Base-by-base conservation (phyloP, 768 basidiomycete genomes). In the Amanita jacksonii region DNA sequence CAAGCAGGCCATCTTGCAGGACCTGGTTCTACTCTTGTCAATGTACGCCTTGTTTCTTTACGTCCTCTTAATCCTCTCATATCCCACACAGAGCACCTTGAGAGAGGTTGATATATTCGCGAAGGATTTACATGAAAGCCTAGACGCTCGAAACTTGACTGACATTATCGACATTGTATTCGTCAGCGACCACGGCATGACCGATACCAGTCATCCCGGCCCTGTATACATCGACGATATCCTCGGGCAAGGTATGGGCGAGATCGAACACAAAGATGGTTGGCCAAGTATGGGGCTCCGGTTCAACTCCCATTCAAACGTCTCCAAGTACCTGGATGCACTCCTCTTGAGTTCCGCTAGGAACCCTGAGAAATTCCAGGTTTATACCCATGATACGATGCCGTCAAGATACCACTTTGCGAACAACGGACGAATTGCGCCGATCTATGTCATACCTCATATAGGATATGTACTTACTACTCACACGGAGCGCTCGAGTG, bases 111-210 rank as follows among this genome's bases (percentile, higher is more conserved):
- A 96, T 54, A 54, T 56, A 13, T 92, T 94, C 52, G 82, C 87
- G 3, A 75, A 70, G 45, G 67, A 81, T 44, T 63, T 96, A 8
- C 79, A 85, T 42, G 62, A 65, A 10, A 71, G 74, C 1, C 64
- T 96, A 27, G 67, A 68, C 37, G 67, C 68, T 3, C 77, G 92
- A 5, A 89, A 92, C 54, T 70, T 94, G 19, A 79, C 77, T 1
- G 74, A 84, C 36, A 85, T 93, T 15, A 81, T 91, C 9, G 88
- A 96, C 57, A 70, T 94, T 24, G 73, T 94, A 18, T 91, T 93
- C 52, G 90, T 96, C 50, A 85, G 82, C 49, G 87, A 89, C 57
- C 85, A 90, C 53, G 89, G 88, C n/a, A 92, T 90, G 86, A 82
- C 79, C 1, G 85, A 88, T 57, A 94, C 89, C n/a, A 79, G 77